Evolutionary conservation across 2,329 filamentous ascomycete genomes (phyloP).

Genomic region (Ophiostoma triangulosporum): DNA sequence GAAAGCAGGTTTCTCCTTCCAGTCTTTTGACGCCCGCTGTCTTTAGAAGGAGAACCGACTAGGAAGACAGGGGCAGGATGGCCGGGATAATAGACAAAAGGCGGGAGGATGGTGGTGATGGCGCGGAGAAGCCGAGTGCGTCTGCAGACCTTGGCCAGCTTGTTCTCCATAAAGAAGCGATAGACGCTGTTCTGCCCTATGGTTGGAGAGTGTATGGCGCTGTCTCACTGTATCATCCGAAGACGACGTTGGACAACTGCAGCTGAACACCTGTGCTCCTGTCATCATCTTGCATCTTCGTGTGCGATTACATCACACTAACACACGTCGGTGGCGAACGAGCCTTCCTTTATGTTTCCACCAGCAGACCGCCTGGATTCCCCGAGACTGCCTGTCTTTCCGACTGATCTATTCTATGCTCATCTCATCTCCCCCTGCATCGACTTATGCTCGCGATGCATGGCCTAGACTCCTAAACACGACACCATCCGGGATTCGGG

Average conservation of each 20-base stretch:
- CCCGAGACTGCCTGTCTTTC: neutral
- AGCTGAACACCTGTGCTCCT: neutral
- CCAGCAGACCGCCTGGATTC: too few species aligned
- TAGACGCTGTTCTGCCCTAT: neutral
- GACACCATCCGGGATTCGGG: neutral
- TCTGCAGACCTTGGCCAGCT: neutral
- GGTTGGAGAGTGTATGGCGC: neutral
- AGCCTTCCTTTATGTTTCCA: too few species aligned
- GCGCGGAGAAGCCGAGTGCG: neutral
- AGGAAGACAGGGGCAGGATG: too few species aligned
- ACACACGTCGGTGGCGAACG: too few species aligned
- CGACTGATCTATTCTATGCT: neutral
- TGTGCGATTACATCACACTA: neutral
- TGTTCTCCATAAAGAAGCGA: too few species aligned
- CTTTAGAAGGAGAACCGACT: too few species aligned
- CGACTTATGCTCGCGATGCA: neutral
- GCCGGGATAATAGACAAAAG: neutral
- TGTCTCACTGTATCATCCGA: neutral
- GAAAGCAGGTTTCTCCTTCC: too few species aligned
- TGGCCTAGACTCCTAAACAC: neutral
- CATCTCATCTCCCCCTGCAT: neutral
- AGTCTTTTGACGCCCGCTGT: too few species aligned
- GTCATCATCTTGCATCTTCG: neutral
- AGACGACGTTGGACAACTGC: neutral
- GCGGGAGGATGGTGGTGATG: too few species aligned